Evolutionary conservation across 257 asterid species (phyloP).

Genomic region (Datura wrightii): DNA sequence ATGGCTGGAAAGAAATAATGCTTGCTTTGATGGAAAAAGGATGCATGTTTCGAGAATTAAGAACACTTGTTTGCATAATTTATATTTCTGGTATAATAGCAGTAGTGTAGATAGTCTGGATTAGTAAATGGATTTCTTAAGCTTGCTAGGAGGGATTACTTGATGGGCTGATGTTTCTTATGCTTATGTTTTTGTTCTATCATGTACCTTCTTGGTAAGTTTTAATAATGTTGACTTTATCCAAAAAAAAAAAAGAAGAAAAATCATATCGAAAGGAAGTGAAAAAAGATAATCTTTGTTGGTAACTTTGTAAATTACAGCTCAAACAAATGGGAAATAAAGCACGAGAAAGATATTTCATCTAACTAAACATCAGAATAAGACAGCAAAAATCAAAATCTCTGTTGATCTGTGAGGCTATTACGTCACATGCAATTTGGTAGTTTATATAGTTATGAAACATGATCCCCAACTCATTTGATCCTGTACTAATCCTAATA

Average conservation of each 20-base stretch:
- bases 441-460: background rate
- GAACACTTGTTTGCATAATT: background rate
- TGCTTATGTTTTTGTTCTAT: background rate
- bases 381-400: background rate
- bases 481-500: background rate
- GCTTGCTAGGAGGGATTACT: background rate
- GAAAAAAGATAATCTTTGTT: background rate
- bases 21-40: too few species aligned
- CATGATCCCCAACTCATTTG: background rate
- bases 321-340: conserved; percentile 1
- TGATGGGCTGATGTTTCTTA: background rate
- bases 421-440: background rate
- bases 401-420: background rate
- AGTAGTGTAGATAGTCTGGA: background rate
- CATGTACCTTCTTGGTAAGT: background rate
- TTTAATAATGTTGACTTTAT: background rate
- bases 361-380: conserved; percentile 5
- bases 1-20: too few species aligned
- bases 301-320: background rate
- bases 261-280: background rate
- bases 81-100: background rate
- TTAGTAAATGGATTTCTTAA: background rate
- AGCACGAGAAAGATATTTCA: background rate
- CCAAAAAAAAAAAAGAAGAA: too few species aligned
- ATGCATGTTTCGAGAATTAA: background rate